phyloP scores from a whole-genome alignment of 2,329 filamentous ascomycete species.

The Aureobasidium leucospermi region DNA sequence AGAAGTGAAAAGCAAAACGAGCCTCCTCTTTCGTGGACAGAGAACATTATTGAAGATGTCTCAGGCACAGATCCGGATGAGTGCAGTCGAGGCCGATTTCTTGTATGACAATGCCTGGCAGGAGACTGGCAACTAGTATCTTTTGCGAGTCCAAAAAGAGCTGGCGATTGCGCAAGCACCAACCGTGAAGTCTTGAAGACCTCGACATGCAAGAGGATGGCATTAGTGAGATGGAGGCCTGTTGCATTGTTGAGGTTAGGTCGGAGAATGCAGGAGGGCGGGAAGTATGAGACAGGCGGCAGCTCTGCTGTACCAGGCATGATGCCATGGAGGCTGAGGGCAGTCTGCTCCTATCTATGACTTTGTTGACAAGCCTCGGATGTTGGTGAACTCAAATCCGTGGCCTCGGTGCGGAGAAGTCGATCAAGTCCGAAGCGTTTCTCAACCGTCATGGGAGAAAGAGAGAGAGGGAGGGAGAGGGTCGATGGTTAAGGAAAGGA shows the following conservation, averaged over 20 bases:
- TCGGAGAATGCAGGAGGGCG: background rate
- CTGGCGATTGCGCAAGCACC: no score
- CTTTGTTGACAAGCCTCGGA: background rate
- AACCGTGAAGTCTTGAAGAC: no score
- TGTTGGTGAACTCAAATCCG: background rate
- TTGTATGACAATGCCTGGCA: no score
- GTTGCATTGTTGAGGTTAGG: background rate
- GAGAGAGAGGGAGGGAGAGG: background rate
- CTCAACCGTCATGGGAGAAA: background rate
- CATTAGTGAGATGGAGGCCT: background rate
- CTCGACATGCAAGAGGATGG: background rate
- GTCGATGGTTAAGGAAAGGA: background rate
- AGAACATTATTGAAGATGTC: no score
- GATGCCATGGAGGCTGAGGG: background rate
- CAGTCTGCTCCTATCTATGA: background rate
- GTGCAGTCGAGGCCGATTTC: background rate
- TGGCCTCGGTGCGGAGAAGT: background rate
- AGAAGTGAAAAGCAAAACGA: slow-evolving; percentile 1
- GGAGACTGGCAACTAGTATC: no score
- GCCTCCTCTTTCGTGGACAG: background rate
- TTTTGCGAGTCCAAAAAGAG: no score
- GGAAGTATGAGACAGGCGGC: background rate
- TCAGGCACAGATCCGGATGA: background rate
- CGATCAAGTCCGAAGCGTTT: background rate
- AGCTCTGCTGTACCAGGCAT: background rate